Conservation (phyloP, 148 eudicot genomes). For the Camellia japonica region DNA sequence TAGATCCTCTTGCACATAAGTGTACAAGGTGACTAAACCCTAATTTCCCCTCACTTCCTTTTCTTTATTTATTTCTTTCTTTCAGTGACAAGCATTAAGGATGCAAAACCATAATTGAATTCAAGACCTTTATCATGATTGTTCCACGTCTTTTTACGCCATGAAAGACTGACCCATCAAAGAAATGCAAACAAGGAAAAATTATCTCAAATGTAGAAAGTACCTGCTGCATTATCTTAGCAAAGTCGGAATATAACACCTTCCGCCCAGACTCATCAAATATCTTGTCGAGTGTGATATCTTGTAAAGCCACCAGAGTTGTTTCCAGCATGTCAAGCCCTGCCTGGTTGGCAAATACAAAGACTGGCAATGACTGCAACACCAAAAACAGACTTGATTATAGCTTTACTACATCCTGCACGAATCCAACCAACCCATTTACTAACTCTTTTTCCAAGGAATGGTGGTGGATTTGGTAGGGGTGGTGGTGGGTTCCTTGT, state of each 20-base stretch:
- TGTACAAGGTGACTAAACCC: not conserved
- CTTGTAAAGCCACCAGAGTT: conserved; percentile 85
- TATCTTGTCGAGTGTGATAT: conserved; percentile 75
- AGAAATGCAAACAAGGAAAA: not conserved
- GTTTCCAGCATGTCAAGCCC: conserved; percentile 98
- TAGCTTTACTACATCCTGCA: not conserved
- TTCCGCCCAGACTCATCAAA: conserved; percentile 81
- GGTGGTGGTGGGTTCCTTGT: too few relatives aligned
- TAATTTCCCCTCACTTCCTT: not conserved
- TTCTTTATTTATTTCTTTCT: not conserved
- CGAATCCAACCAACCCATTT: too few relatives aligned
- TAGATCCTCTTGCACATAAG: too few relatives aligned
- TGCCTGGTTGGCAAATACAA: conserved; percentile 89
- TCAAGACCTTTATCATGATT: not conserved
- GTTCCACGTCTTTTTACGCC: not conserved
- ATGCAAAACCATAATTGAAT: not conserved
- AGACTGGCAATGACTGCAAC: conserved; percentile 76
- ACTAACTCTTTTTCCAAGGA: too few relatives aligned
- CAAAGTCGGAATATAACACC: conserved; percentile 59
- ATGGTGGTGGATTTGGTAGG: too few relatives aligned
- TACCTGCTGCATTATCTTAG: conserved; percentile 94
- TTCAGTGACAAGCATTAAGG: not conserved
- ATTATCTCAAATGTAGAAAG: too few relatives aligned
- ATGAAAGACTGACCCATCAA: not conserved
- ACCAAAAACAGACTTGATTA: not conserved